Evolutionary conservation across 805 yeast genomes (phyloP).

Genomic region (Starmerella kuoi): DNA sequence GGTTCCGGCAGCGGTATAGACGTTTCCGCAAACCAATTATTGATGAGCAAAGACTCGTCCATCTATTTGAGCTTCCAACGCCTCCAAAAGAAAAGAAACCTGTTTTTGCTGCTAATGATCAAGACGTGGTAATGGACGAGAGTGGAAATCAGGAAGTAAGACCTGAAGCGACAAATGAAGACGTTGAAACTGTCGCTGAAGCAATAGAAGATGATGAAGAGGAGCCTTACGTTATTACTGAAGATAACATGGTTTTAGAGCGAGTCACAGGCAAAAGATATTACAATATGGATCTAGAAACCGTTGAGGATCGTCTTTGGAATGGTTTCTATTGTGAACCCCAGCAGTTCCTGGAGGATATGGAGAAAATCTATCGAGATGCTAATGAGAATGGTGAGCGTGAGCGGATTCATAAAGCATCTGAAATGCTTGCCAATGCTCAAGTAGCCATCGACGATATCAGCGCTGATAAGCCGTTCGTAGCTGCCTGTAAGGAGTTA

Average conservation of each 20-base stretch:
- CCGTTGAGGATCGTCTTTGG: conserved; percentile 91
- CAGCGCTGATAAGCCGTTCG: conserved; percentile 44
- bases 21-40: conserved; percentile 82
- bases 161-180: not conserved
- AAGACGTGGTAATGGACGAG: conserved; percentile 21
- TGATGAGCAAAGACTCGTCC: conserved; percentile 61
- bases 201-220: conserved; percentile 1
- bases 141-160: not conserved
- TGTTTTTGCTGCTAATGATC: not conserved
- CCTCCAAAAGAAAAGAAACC: not conserved
- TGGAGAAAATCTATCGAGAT: conserved; percentile 73
- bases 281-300: conserved; percentile 84
- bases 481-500: conserved; percentile 64
- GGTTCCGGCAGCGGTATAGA: conserved; percentile 75
- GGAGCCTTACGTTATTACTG: conserved; percentile 28
- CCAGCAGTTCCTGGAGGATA: conserved; percentile 71
- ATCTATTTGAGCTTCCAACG: conserved; percentile 50
- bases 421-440: conserved; percentile 93
- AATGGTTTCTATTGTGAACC: conserved; percentile 93
- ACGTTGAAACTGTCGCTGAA: not conserved
- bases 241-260: conserved; percentile 71
- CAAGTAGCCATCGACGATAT: conserved; percentile 92
- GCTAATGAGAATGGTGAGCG: conserved; percentile 64
- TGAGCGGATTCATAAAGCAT: conserved; percentile 66
- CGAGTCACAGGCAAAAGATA: conserved; percentile 57